Evolutionary conservation across 1,139 yeast genomes (phyloP), one percentile per base, ranked within the genome.

Genomic region (Entelexis sorbosivorans): DNA sequence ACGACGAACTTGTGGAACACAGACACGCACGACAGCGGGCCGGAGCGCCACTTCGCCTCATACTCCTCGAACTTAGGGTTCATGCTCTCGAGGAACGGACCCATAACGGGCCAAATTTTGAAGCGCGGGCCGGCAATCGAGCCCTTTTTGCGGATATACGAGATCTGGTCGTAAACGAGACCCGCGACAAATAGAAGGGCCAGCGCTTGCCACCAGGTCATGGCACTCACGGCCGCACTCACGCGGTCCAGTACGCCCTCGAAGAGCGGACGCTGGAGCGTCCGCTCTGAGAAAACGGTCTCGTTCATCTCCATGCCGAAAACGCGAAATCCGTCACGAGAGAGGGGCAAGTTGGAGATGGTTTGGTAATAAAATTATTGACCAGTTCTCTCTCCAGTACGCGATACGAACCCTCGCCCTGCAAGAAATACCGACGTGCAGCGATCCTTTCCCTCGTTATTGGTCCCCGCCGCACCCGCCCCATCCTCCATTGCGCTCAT

Each of bases 1-100:
- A 91, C 94, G 47, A 91, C 98, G 65, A 91, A 91, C 71, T 91
- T 89, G 73, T 91, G 98, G 76, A 91, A 91, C 57, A 91, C 93
- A 2, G 96, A 87, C 49, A 91, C 98, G 73, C 97, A 91, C 19
- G 95, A 82, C 56, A 91, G 74, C 17, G 91, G 91, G 57, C 98
- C 98, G 6, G 94, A 81, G 61, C 78, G 80, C 98, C 98, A 91
- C 68, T 91, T 91, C 51, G 86, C 86, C 66, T 78, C 73, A 68
- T 91, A 91, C 64, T 84, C 96, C 65, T 86, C 95, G 65, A 91
- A 91, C 68, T 89, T 89, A 32, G 98, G 98, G 70, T 91, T 91
- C 64, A 91, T 73, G n/a, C 94, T 82, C 66, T 91, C 97, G 67
- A 91, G 73, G 63, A 91, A 91, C 3, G 98, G 97, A 5, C 98